Conservation (phyloP, 2,329 filamentous ascomycete genomes). For the Fonsecaea nubica region DNA sequence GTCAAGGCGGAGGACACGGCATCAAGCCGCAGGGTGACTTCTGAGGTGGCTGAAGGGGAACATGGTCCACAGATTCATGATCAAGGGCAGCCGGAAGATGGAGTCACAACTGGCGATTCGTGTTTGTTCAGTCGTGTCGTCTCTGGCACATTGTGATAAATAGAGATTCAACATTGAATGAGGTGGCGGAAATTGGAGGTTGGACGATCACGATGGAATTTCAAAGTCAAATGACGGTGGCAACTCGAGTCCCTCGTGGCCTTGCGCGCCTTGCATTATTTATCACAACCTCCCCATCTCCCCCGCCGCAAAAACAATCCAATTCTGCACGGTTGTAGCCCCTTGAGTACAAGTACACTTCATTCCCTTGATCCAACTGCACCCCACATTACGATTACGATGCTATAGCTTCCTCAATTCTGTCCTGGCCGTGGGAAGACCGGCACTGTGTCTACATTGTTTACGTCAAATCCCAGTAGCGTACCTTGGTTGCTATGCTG, state of each 20-base stretch:
- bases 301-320: background rate
- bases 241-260: background rate
- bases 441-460: slow-evolving; percentile 77
- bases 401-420: slow-evolving; percentile 43
- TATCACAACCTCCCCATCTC: background rate
- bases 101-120: background rate
- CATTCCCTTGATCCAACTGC: slow-evolving; percentile 1
- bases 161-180: background rate
- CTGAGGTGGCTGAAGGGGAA: background rate
- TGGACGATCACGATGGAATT: slow-evolving; percentile 3
- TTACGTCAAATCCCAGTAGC: slow-evolving; percentile 74
- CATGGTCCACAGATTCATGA: slow-evolving; percentile 10
- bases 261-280: background rate
- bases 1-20: slow-evolving; percentile 12
- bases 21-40: slow-evolving; percentile 8
- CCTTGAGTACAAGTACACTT: background rate
- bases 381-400: slow-evolving; percentile 24
- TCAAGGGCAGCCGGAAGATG: background rate
- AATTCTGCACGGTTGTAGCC: background rate
- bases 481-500: slow-evolving; percentile 79
- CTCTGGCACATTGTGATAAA: background rate
- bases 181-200: background rate
- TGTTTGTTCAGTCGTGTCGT: background rate
- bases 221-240: slow-evolving; percentile 9
- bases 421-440: slow-evolving; percentile 81